Evolutionary conservation across 2,329 filamentous ascomycete species (phyloP).

Genomic region (Ceratocystis ficicola): DNA sequence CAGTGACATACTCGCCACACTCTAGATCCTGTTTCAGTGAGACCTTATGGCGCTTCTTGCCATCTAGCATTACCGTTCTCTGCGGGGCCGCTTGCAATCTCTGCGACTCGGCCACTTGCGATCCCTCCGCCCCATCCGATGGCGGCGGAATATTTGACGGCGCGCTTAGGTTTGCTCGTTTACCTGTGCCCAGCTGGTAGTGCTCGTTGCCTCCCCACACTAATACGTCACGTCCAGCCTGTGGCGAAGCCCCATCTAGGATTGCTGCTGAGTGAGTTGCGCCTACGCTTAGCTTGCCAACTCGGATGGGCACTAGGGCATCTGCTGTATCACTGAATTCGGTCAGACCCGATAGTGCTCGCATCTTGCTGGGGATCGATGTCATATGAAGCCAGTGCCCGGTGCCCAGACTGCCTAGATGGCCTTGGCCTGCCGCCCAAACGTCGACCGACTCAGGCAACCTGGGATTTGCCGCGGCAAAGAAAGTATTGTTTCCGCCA

Average conservation of each 20-base stretch:
- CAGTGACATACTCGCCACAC: constrained; percentile 71
- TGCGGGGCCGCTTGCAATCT: constrained; percentile 70
- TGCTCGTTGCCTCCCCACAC: constrained; percentile 95
- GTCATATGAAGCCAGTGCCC: constrained; percentile 86
- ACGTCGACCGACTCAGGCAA: constrained; percentile 54
- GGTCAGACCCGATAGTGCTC: constrained; percentile 66
- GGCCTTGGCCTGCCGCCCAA: constrained; percentile 78
- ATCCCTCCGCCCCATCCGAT: constrained; percentile 45
- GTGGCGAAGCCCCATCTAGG: constrained; percentile 61
- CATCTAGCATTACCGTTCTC: constrained; percentile 52
- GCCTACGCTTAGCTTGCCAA: constrained; percentile 62
- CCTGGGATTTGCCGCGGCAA: constrained; percentile 50
- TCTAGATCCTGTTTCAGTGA: constrained; percentile 77
- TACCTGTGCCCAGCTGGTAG: constrained; percentile 86
- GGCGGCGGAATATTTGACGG: constrained; percentile 70
- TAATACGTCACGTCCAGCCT: constrained; percentile 64
- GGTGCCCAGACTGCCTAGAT: constrained; percentile 70
- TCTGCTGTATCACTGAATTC: constrained; percentile 72
- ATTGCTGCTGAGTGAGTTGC: constrained; percentile 69
- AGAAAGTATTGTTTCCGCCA: constrained; percentile 76
- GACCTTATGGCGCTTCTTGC: constrained; percentile 52
- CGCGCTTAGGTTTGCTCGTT: constrained; percentile 62
- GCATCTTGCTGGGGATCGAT: constrained; percentile 63
- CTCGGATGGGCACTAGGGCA: constrained; percentile 61
- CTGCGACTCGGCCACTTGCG: constrained; percentile 52